A percentile compares a stretch with the other conserved stretches of the same genome.
phyloP scores from a whole-genome alignment of 345 rosid species.

The rapeseed (Brassica napus) region DNA sequence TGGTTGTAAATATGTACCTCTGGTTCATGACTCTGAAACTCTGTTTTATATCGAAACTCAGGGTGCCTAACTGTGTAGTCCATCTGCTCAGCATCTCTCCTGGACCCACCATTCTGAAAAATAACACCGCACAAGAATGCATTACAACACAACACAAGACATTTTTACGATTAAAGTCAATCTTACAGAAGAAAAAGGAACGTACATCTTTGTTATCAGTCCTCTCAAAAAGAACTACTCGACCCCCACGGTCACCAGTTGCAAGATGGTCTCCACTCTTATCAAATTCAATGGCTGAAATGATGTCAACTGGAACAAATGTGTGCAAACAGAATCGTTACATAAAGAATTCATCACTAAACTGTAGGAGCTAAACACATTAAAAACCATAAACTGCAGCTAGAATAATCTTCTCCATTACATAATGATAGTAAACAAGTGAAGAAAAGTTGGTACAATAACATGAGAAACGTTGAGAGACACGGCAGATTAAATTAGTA shows the following conservation, averaged over 20 bases:
- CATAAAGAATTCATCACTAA: neutral
- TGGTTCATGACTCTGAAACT: conserved; percentile 99
- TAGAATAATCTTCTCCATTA: neutral
- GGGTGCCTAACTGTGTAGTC: conserved; percentile 84
- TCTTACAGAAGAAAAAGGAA: conserved; percentile 22
- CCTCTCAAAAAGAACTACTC: conserved; percentile 98
- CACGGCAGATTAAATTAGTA: too few relatives aligned
- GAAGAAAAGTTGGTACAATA: neutral
- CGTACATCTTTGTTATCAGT: conserved; percentile 78
- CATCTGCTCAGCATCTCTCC: conserved; percentile 76
- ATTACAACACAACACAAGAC: neutral
- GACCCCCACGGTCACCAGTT: conserved; percentile 99
- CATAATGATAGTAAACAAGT: neutral
- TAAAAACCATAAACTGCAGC: conserved; percentile 2
- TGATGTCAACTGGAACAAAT: conserved; percentile 76
- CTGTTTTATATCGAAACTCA: conserved; percentile 97
- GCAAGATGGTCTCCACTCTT: conserved; percentile 96
- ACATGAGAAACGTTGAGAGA: conserved; percentile 1
- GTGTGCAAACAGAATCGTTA: too few relatives aligned
- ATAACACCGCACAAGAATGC: conserved; percentile 21
- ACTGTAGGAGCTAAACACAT: neutral
- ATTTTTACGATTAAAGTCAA: neutral
- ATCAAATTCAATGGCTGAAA: conserved; percentile 98
- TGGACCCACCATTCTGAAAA: conserved; percentile 65
- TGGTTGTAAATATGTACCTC: conserved; percentile 57